Evolutionary conservation across 306 rosid genomes (phyloP), one percentile per base, ranked within the genome.

Genomic region (Fagus crenata): DNA sequence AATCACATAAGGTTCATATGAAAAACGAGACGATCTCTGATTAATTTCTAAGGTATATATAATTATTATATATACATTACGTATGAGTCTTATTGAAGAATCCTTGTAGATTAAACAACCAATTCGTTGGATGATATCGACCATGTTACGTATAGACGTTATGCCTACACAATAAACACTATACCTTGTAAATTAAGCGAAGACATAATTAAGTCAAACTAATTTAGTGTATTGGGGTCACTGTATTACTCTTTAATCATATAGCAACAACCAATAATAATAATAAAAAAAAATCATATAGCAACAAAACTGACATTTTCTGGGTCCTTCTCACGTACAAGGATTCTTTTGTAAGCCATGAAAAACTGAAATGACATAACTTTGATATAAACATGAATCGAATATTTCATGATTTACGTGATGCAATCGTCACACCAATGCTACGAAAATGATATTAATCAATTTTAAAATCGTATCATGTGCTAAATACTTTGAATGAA

Each of bases 181-280:
- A 80, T 88, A 81, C 79, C 89, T 81, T 88, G 82, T 79, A 36
- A 49, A 67, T 80, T 75, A 85, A 84, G 79, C 82, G 77, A 86
- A 77, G 78, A 72, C 59, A 31, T 63, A 61, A 49, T 75, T 65
- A 72, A 77, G 84, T 85, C 84, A 89, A 86, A 77, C 77, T 71
- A 72, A 78, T 82, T 84, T 73, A 74, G 67, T 55, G 83, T 31
- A 72, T 78, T 85, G 46, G 82, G 36, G 41, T 73, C 81, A 79
- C 68, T 32, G 11, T 55, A 28, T 28, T 18, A 2, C 28, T 51
- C 87, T 84, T 78, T 73, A 81, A 84, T 75, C 84, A 86, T 72
- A 81, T 67, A 75, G 63, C 82, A 87, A 69, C 72, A 41, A 79
- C 77, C 81, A 67, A 22, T 22, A 22, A 22, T 22, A 22, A 22